Conservation (phyloP, 139 green algal genomes). For the Deuterostichococcus epilithicus region DNA sequence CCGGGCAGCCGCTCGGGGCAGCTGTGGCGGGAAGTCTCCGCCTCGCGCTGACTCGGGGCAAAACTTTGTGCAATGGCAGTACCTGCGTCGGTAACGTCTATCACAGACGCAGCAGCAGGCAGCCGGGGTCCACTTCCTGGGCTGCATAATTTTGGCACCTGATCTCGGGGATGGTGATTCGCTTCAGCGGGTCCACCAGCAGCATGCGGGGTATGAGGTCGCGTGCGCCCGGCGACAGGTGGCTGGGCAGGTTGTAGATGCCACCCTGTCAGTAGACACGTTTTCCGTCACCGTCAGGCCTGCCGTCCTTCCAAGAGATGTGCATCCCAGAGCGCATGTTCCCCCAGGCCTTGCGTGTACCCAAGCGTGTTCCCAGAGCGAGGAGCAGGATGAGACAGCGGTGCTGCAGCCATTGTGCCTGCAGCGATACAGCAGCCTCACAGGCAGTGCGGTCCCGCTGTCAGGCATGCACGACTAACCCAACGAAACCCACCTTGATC, state of each 20-base stretch:
- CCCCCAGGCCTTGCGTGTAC: no score
- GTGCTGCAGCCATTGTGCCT: background rate
- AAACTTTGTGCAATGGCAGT: no score
- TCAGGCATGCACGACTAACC: background rate
- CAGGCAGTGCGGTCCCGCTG: background rate
- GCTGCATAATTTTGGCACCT: conserved; percentile 43
- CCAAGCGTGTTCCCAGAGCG: background rate
- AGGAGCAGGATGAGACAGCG: conserved; percentile 1
- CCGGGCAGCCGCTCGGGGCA: no score
- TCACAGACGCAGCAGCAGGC: no score
- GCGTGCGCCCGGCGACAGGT: conserved; percentile 87
- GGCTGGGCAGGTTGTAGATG: conserved; percentile 94
- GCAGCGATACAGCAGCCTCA: background rate
- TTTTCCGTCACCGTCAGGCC: no score
- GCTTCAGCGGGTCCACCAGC: conserved; percentile 97
- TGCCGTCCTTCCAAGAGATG: no score
- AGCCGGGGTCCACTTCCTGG: no score
- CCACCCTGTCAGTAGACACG: conserved; percentile 43
- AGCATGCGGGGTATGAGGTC: conserved; percentile 99
- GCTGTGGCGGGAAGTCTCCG: no score
- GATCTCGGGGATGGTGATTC: conserved; percentile 98
- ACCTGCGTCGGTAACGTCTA: no score
- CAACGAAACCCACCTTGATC: conserved; percentile 83
- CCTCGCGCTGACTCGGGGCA: no score
- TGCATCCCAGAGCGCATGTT: no score